Evolutionary conservation across 768 basidiomycete species (phyloP).

Genomic region (Baorangia bicolor): DNA sequence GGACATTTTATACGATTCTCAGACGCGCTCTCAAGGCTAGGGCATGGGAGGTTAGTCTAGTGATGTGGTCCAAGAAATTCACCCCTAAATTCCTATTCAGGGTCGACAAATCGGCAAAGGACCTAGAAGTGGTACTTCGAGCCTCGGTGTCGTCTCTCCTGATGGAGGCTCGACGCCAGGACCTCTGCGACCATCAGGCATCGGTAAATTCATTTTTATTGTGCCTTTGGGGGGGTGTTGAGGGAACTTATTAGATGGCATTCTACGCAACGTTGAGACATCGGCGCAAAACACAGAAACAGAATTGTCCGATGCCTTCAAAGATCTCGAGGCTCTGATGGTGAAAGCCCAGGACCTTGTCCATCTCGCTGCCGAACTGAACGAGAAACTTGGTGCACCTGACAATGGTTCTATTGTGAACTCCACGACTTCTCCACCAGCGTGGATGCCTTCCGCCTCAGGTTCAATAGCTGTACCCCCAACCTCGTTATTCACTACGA

Average conservation of each 20-base stretch:
- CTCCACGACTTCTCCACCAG: conserved; percentile 4
- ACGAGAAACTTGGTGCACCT: conserved; percentile 67
- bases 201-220: conserved; percentile 21
- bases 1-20: conserved; percentile 73
- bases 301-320: conserved; percentile 71
- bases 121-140: conserved; percentile 20
- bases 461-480: conserved; percentile 22
- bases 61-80: background rate
- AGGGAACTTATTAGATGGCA: conserved; percentile 59
- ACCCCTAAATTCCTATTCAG: conserved; percentile 14
- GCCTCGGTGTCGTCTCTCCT: conserved; percentile 18
- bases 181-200: conserved; percentile 25
- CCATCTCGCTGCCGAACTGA: conserved; percentile 82
- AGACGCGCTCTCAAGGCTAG: conserved; percentile 68
- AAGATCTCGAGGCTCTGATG: conserved; percentile 90
- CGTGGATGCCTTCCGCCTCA: conserved; percentile 20
- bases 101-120: conserved; percentile 31
- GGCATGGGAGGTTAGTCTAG: conserved; percentile 64
- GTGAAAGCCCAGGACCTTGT: conserved; percentile 93
- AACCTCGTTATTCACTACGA: conserved; percentile 23
- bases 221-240: background rate
- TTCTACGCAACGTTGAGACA: conserved; percentile 72
- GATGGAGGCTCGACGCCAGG: conserved; percentile 16
- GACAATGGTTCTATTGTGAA: conserved; percentile 8
- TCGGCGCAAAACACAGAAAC: conserved; percentile 61